phyloP scores from a whole-genome alignment of 2,329 filamentous ascomycete genomes.

The Beauveria sp. region DNA sequence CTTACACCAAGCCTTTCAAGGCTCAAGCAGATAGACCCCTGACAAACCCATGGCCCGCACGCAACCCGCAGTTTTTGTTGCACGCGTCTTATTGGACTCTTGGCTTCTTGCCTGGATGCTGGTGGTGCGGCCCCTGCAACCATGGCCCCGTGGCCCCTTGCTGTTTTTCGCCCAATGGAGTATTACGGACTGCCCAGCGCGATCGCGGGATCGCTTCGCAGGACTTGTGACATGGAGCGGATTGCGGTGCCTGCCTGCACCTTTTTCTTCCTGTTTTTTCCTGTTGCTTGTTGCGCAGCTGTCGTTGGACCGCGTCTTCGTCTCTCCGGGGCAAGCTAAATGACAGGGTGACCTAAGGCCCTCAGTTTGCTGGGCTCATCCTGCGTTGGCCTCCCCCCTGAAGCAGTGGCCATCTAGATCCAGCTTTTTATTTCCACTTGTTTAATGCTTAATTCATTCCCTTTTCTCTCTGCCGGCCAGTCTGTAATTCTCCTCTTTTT shows the following conservation, averaged over 20 bases:
- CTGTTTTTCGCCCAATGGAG: neutral
- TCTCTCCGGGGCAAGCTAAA: neutral
- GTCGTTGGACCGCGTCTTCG: neutral
- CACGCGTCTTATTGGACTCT: neutral
- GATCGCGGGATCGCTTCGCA: constrained; percentile 4
- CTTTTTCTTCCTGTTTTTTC: neutral
- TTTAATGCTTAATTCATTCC: neutral
- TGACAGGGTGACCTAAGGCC: neutral
- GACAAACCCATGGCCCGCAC: no score
- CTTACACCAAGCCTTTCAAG: no score
- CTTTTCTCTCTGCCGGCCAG: neutral
- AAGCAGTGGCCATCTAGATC: neutral
- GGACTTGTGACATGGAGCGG: neutral
- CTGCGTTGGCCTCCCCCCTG: neutral
- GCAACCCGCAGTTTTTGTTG: no score
- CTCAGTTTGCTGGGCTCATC: neutral
- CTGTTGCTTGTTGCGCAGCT: neutral
- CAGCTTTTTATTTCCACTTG: neutral
- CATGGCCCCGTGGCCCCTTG: neutral
- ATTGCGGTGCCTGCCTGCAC: neutral
- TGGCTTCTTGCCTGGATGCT: neutral
- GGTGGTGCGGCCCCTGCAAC: neutral
- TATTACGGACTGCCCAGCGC: neutral
- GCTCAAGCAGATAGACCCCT: no score
- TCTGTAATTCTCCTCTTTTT: neutral